These are phyloP conservation scores for Penstemon barbatus DNA, from an alignment of 257 asterid genomes.

Conservation along the genomic window DNA sequence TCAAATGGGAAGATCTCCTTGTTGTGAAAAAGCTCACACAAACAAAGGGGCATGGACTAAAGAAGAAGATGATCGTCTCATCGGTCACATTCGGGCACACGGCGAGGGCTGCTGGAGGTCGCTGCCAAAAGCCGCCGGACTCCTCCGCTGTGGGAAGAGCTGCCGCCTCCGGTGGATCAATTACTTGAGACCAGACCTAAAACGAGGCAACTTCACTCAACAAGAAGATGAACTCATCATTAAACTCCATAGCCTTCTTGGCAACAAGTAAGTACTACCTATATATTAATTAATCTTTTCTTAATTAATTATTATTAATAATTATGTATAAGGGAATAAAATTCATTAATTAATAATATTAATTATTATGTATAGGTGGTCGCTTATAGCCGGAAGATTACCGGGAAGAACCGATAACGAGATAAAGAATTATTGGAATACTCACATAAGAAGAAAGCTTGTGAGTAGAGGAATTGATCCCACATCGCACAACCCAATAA, in stretches of 20 bases:
- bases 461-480: conserved; percentile 85
- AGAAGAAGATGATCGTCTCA: conserved; percentile 89
- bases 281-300: background rate
- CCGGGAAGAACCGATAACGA: conserved; percentile 95
- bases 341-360: background rate
- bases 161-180: conserved; percentile 95
- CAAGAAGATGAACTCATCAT: conserved; percentile 90
- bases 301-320: background rate
- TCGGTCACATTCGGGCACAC: conserved; percentile 68
- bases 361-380: conserved; percentile 54
- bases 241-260: conserved; percentile 88
- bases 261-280: conserved; percentile 79
- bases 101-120: conserved; percentile 99
- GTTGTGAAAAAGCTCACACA: conserved; percentile 95
- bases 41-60: conserved; percentile 98
- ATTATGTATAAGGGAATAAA: no score
- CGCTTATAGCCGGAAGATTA: conserved; percentile 85
- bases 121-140: conserved; percentile 94
- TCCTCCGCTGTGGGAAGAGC: conserved; percentile 93
- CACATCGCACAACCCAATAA: conserved; percentile 61
- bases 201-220: conserved; percentile 80
- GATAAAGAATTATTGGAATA: conserved; percentile 92
- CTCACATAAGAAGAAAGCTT: conserved; percentile 81
- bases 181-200: conserved; percentile 86
- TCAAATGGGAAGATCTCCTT: conserved; percentile 90